phyloP scores from a whole-genome alignment of 2,329 filamentous ascomycete species.

The Orbilia ellipsospora region DNA sequence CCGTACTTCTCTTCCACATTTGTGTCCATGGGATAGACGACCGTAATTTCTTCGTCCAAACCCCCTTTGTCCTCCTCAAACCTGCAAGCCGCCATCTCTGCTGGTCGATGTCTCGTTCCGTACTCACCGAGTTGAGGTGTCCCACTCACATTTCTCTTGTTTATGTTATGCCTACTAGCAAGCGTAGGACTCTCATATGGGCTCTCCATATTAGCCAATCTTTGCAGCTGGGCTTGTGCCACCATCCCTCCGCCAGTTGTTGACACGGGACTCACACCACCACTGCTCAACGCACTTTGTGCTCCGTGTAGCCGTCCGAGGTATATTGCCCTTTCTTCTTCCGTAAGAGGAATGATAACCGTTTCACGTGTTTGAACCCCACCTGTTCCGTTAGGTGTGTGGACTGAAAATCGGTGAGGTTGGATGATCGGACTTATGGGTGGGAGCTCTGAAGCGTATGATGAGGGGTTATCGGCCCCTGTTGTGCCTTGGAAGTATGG shows the following conservation, averaged over 20 bases:
- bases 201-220: slow-evolving; percentile 6
- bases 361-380: slow-evolving; percentile 29
- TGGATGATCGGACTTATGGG: slow-evolving; percentile 30
- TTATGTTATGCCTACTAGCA: slow-evolving; percentile 16
- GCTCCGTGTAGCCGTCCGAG: slow-evolving; percentile 29
- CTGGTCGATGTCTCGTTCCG: slow-evolving; percentile 30
- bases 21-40: slow-evolving; percentile 13
- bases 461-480: slow-evolving; percentile 1
- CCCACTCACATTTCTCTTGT: slow-evolving; percentile 16
- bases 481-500: slow-evolving; percentile 23
- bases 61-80: slow-evolving; percentile 32
- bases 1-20: slow-evolving; percentile 16
- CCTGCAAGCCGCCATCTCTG: slow-evolving; percentile 41
- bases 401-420: slow-evolving; percentile 20
- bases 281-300: slow-evolving; percentile 24
- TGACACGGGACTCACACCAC: slow-evolving; percentile 34
- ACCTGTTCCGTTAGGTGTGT: slow-evolving; percentile 6
- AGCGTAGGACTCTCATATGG: slow-evolving; percentile 14
- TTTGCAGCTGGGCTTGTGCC: slow-evolving; percentile 20
- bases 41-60: slow-evolving; percentile 21
- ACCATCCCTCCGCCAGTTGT: slow-evolving; percentile 4
- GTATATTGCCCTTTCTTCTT: slow-evolving; percentile 44
- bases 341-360: slow-evolving; percentile 40
- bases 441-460: slow-evolving; percentile 30
- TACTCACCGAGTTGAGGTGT: slow-evolving; percentile 16